Conservation (phyloP, 768 basidiomycete genomes). For the Suillus americanus region DNA sequence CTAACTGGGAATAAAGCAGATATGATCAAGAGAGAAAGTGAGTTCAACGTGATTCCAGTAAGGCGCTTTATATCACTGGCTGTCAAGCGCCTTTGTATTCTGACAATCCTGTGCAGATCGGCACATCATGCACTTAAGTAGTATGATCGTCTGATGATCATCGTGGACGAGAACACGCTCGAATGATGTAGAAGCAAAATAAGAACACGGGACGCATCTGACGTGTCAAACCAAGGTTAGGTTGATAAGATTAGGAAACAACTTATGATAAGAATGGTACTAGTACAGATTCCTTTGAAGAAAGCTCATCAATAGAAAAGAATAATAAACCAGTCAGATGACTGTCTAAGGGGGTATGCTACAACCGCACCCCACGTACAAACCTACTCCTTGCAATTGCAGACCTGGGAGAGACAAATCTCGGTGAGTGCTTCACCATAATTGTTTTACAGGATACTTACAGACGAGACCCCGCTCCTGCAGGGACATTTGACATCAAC, state of each 20-base stretch:
- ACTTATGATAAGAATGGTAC: neutral
- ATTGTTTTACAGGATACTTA: slow-evolving; percentile 39
- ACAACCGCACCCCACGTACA: slow-evolving; percentile 29
- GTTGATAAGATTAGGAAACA: neutral
- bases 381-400: slow-evolving; percentile 34
- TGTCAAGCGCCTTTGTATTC: slow-evolving; percentile 3
- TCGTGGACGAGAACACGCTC: neutral
- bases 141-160: neutral
- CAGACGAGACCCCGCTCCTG: slow-evolving; percentile 63
- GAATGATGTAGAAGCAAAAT: neutral
- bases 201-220: neutral
- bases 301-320: slow-evolving; percentile 1
- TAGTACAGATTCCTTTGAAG: neutral
- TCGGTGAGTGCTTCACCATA: neutral
- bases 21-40: neutral
- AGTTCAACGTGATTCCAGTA: neutral
- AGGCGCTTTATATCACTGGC: slow-evolving; percentile 1
- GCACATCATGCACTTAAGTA: neutral
- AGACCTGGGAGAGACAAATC: slow-evolving; percentile 28
- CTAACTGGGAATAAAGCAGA: neutral
- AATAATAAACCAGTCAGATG: slow-evolving; percentile 1
- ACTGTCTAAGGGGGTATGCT: slow-evolving; percentile 3
- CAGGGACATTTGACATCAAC: slow-evolving; percentile 68
- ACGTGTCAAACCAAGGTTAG: neutral
- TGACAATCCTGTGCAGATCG: neutral